Percentiles rank a stretch among this genome's conserved stretches.
Conservation (phyloP, 1,284 basidiomycete species). For the Limonomyces culmigenus region DNA sequence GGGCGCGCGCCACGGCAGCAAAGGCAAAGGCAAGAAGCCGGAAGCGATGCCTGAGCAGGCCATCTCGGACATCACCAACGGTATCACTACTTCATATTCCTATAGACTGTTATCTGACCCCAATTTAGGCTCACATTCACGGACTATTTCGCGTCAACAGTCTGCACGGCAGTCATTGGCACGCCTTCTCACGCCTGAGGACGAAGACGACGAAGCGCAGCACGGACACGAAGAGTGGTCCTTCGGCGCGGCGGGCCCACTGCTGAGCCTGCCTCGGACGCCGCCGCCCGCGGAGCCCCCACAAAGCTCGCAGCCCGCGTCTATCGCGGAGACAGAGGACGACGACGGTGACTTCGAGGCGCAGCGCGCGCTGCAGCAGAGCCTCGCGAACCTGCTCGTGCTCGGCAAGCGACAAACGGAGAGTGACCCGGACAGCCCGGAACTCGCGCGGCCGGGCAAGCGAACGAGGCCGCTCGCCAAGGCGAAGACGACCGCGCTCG, state of each 20-base stretch:
- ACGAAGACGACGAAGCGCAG: slow-evolving; percentile 3
- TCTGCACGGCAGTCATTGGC: slow-evolving; percentile 2
- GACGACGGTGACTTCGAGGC: slow-evolving; percentile 14
- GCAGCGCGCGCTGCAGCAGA: slow-evolving; percentile 39
- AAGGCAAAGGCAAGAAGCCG: too few species aligned
- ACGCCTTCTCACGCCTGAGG: slow-evolving; percentile 2
- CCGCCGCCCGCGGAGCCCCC: slow-evolving; percentile 18
- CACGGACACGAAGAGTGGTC: background rate
- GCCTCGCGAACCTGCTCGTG: slow-evolving; percentile 30
- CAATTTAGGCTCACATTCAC: too few species aligned
- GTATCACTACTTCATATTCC: too few species aligned
- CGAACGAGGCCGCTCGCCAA: slow-evolving; percentile 21
- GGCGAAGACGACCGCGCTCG: slow-evolving; percentile 21
- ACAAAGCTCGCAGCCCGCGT: slow-evolving; percentile 7
- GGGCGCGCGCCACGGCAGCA: too few species aligned
- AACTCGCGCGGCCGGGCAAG: slow-evolving; percentile 18
- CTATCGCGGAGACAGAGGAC: slow-evolving; percentile 15
- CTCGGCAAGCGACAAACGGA: slow-evolving; percentile 41
- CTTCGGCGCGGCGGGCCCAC: background rate
- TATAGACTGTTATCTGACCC: too few species aligned
- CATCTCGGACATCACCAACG: too few species aligned
- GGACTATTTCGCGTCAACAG: too few species aligned
- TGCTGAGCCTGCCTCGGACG: slow-evolving; percentile 32
- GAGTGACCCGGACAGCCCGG: slow-evolving; percentile 13
- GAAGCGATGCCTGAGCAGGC: too few species aligned